Evolutionary conservation across 164 flowering plant genomes (phyloP).

Genomic region (Macadamia tetraphylla): DNA sequence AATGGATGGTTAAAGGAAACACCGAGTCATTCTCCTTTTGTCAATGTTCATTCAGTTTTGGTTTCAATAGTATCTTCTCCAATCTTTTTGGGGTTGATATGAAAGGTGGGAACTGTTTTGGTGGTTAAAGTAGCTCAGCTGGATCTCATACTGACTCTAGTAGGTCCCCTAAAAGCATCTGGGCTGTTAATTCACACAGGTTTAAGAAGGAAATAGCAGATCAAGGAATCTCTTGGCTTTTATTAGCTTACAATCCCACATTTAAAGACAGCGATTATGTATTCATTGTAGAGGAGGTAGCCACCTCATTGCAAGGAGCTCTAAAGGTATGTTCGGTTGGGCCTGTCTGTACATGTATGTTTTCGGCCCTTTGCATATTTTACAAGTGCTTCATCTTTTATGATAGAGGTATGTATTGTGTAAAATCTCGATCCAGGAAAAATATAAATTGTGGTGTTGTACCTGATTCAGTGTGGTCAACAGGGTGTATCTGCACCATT

Average conservation of each 20-base stretch:
- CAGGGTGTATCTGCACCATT: too few species aligned
- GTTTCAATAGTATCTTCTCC: conserved; percentile 61
- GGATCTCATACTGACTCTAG: conserved; percentile 30
- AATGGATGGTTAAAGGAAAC: conserved; percentile 47
- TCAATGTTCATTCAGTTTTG: conserved; percentile 47
- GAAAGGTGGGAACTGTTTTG: conserved; percentile 35
- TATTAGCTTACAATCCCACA: conserved; percentile 49
- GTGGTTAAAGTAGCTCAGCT: conserved; percentile 44
- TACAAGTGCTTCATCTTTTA: conserved; percentile 56
- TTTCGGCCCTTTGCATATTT: conserved; percentile 32
- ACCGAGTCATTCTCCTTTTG: conserved; percentile 65
- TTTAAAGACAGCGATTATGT: conserved; percentile 34
- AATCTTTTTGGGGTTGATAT: conserved; percentile 48
- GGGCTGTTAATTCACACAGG: conserved; percentile 37
- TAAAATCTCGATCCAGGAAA: too few species aligned
- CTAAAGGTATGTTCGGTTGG: conserved; percentile 45
- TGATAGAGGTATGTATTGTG: conserved; percentile 52
- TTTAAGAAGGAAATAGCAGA: conserved; percentile 60
- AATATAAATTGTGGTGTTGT: neutral
- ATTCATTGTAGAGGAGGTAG: conserved; percentile 57
- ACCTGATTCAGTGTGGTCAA: neutral
- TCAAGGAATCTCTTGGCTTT: conserved; percentile 73
- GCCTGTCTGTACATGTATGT: neutral
- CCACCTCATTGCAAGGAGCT: conserved; percentile 60
- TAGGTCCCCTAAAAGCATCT: conserved; percentile 35